These are phyloP conservation scores for Podospora didyma DNA, from an alignment of 495 filamentous ascomycete species.

Conservation along the genomic window DNA sequence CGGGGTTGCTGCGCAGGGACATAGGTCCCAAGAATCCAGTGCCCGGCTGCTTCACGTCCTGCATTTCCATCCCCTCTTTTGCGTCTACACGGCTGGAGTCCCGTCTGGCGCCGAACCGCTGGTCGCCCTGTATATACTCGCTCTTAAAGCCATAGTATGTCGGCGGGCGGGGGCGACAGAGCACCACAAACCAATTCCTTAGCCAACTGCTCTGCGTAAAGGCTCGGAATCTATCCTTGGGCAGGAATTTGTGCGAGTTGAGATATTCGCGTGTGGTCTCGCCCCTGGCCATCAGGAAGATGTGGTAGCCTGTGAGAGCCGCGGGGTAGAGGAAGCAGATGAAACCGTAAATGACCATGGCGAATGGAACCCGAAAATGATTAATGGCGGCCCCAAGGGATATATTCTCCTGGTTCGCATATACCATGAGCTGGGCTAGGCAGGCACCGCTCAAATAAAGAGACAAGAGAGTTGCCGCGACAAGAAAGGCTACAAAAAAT, in stretches of 20 bases:
- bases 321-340: constrained; percentile 75
- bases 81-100: constrained; percentile 6
- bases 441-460: constrained; percentile 72
- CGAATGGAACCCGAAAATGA: constrained; percentile 74
- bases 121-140: constrained; percentile 74
- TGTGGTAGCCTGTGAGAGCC: constrained; percentile 79
- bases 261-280: constrained; percentile 96
- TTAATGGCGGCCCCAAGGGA: constrained; percentile 64
- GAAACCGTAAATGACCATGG: constrained; percentile 80
- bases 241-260: constrained; percentile 89
- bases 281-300: constrained; percentile 83
- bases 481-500: constrained; percentile 91
- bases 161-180: constrained; percentile 79
- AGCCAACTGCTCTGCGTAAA: constrained; percentile 76
- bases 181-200: constrained; percentile 77
- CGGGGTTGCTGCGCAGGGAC: constrained; percentile 15
- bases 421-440: constrained; percentile 74
- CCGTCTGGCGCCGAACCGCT: constrained; percentile 56
- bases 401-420: constrained; percentile 53
- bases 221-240: constrained; percentile 84
- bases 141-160: constrained; percentile 87
- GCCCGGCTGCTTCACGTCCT: constrained; percentile 24
- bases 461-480: constrained; percentile 66
- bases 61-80: constrained; percentile 44
- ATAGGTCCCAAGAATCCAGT: constrained; percentile 32